These are phyloP conservation scores for Mortierella sp. DNA, from an alignment of 371 early-diverging fungal genomes.

Conservation along the genomic window DNA sequence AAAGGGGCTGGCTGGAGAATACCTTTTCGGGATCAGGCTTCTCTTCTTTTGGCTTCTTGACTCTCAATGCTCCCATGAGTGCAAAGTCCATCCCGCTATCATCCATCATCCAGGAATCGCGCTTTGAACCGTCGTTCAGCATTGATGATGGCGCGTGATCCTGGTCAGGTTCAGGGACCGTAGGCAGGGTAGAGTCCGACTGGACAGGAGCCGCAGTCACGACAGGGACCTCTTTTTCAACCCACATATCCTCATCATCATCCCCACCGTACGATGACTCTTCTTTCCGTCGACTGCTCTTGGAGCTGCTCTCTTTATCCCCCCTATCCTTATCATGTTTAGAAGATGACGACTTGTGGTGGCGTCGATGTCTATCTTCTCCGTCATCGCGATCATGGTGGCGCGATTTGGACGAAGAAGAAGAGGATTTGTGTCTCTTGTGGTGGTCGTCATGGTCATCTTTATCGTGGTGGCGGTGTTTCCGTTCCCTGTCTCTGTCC, in stretches of 20 bases:
- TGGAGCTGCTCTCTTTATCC: slow-evolving; percentile 1
- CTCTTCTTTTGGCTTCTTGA: slow-evolving; percentile 47
- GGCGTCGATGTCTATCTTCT: slow-evolving; percentile 14
- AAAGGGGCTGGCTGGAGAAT: background rate
- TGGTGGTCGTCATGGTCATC: slow-evolving; percentile 23
- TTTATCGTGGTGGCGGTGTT: slow-evolving; percentile 33
- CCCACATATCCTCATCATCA: slow-evolving; percentile 54
- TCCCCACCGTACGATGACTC: slow-evolving; percentile 11
- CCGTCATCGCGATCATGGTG: slow-evolving; percentile 49
- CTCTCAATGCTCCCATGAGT: slow-evolving; percentile 39
- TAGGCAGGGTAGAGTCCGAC: background rate
- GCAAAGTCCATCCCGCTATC: slow-evolving; percentile 47
- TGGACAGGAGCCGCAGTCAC: slow-evolving; percentile 8
- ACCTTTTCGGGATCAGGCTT: slow-evolving; percentile 49
- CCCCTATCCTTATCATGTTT: slow-evolving; percentile 41
- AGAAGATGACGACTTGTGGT: slow-evolving; percentile 36
- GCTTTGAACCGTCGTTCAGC: slow-evolving; percentile 14
- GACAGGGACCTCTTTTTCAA: slow-evolving; percentile 38
- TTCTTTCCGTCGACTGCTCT: slow-evolving; percentile 10
- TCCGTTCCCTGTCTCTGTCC: slow-evolving; percentile 27
- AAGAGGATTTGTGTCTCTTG: slow-evolving; percentile 44
- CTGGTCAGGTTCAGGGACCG: background rate
- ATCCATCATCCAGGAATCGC: slow-evolving; percentile 50
- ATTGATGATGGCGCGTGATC: background rate
- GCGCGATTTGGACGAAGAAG: slow-evolving; percentile 36